A percentile compares a stretch with the other conserved stretches of the same genome.
Evolutionary conservation across 2,329 filamentous ascomycete genomes (phyloP).

Genomic region (Hypoxylon sp.): DNA sequence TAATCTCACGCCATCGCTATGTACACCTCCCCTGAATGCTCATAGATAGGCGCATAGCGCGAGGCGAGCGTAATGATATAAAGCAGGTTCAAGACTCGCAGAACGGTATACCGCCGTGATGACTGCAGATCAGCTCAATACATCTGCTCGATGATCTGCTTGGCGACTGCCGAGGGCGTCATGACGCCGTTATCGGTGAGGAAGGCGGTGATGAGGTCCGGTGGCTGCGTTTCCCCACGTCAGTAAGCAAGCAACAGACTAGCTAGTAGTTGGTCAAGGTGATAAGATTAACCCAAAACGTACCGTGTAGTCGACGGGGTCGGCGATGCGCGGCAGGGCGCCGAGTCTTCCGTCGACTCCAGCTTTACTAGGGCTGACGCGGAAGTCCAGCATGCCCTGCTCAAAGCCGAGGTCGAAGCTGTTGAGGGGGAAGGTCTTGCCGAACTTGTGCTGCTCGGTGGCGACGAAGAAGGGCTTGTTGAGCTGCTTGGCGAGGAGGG

Average conservation of each 20-base stretch:
- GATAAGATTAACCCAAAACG: constrained; percentile 1
- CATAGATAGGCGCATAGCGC: too few species aligned
- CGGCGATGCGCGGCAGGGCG: constrained; percentile 16
- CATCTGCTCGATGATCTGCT: constrained; percentile 46
- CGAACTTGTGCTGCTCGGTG: constrained; percentile 96
- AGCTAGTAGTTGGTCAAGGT: background rate
- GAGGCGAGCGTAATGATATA: too few species aligned
- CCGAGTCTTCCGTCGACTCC: constrained; percentile 23
- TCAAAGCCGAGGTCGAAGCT: constrained; percentile 63
- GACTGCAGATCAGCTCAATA: constrained; percentile 34
- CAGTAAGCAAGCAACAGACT: background rate
- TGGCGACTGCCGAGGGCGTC: constrained; percentile 42
- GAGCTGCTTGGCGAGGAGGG: constrained; percentile 75
- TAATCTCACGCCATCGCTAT: background rate
- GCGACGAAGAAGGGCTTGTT: constrained; percentile 82
- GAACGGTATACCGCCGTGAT: background rate
- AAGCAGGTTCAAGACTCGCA: background rate
- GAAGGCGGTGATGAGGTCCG: constrained; percentile 43
- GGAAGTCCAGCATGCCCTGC: constrained; percentile 48
- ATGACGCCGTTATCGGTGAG: constrained; percentile 45
- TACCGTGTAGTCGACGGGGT: constrained; percentile 43
- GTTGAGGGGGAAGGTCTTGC: constrained; percentile 81
- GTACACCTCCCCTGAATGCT: background rate
- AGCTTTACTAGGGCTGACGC: constrained; percentile 20
- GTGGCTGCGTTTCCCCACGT: constrained; percentile 30